These are phyloP conservation scores for Piloderma croceum DNA, from an alignment of 768 basidiomycete genomes.

Conservation along the genomic window DNA sequence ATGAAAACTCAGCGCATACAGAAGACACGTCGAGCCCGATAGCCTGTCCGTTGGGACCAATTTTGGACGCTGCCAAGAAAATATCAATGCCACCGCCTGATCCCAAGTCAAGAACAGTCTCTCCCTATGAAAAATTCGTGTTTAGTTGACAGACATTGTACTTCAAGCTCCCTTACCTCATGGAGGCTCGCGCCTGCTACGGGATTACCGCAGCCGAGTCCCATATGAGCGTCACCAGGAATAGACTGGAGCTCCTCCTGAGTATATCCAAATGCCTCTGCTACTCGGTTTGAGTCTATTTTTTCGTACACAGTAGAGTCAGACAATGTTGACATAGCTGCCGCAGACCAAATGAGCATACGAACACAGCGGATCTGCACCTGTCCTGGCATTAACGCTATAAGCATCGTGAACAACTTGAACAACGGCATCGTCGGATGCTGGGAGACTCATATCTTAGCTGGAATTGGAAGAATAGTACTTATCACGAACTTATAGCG, in stretches of 20 bases:
- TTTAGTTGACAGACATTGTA: neutral
- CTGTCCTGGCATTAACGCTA: no score
- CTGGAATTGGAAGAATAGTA: no score
- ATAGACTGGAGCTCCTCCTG: constrained; percentile 36
- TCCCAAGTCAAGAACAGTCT: constrained; percentile 51
- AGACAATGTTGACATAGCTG: no score
- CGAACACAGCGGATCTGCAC: no score
- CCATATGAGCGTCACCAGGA: constrained; percentile 41
- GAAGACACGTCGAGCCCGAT: constrained; percentile 51
- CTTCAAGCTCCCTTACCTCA: constrained; percentile 26
- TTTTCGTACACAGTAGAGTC: no score
- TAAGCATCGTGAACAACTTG: no score
- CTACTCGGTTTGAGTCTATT: constrained; percentile 33
- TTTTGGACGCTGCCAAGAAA: constrained; percentile 45
- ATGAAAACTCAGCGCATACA: constrained; percentile 28
- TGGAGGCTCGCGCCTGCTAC: constrained; percentile 40
- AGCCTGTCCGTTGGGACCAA: constrained; percentile 43
- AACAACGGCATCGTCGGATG: no score
- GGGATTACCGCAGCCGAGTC: constrained; percentile 52
- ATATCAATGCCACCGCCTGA: constrained; percentile 54
- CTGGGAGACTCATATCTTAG: no score
- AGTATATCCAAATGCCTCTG: constrained; percentile 44
- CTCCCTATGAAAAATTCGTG: constrained; percentile 42
- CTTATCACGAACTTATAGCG: no score
- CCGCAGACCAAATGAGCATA: no score